Evolutionary conservation across 2,329 filamentous ascomycete genomes (phyloP).

Genomic region (Pseudogymnoascus destructans): DNA sequence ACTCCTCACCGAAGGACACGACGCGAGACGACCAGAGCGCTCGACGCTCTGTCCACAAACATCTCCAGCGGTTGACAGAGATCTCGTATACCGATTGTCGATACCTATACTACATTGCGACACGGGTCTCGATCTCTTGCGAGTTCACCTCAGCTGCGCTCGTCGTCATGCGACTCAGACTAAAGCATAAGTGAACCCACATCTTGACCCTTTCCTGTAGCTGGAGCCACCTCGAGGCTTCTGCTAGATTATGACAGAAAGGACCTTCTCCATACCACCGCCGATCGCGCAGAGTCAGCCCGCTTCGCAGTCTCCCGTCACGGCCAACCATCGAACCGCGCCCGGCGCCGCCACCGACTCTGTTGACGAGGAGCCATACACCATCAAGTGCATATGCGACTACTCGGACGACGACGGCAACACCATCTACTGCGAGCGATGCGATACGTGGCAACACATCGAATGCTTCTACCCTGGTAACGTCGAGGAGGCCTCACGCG

Average conservation of each 20-base stretch:
- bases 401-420: conserved; percentile 92
- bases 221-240: conserved; percentile 26
- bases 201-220: conserved; percentile 21
- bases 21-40: conserved; percentile 13
- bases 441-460: conserved; percentile 97
- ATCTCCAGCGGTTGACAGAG: not conserved
- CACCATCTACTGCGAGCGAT: conserved; percentile 91
- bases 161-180: conserved; percentile 29
- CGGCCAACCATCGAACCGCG: conserved; percentile 20
- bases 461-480: conserved; percentile 82
- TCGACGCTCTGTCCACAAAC: conserved; percentile 16
- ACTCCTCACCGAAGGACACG: conserved; percentile 11
- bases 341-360: conserved; percentile 31
- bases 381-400: conserved; percentile 95
- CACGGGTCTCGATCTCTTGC: conserved; percentile 4
- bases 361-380: conserved; percentile 68
- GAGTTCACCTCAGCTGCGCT: conserved; percentile 19
- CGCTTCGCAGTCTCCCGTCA: conserved; percentile 17
- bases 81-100: not conserved
- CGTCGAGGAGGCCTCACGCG: conserved; percentile 56
- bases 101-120: not conserved
- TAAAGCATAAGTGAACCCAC: conserved; percentile 26
- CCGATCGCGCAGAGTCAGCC: conserved; percentile 24
- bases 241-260: conserved; percentile 30
- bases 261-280: conserved; percentile 25